phyloP scores from a whole-genome alignment of 2,329 filamentous ascomycete species.

The Pseudopyricularia javanii region DNA sequence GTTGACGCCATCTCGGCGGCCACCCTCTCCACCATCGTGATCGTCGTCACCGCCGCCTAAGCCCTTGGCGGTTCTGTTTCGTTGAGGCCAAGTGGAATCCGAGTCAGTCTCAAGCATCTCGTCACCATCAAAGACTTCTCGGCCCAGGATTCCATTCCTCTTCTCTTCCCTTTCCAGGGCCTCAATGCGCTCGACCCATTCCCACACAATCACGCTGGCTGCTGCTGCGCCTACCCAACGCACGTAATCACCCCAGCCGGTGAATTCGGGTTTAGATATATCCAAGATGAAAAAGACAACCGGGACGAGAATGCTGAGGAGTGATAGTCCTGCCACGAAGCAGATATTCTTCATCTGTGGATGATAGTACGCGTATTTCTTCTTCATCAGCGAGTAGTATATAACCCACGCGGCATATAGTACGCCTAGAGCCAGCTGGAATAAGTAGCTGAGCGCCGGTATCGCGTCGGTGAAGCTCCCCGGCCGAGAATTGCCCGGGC shows the following conservation, averaged over 20 bases:
- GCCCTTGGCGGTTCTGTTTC: slow-evolving; percentile 15
- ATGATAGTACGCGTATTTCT: slow-evolving; percentile 83
- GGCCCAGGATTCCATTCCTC: slow-evolving; percentile 81
- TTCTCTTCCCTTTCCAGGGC: slow-evolving; percentile 85
- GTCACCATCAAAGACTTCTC: slow-evolving; percentile 88
- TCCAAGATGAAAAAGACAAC: slow-evolving; percentile 91
- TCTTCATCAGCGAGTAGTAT: slow-evolving; percentile 86
- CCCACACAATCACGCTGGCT: slow-evolving; percentile 94
- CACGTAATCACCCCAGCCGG: slow-evolving; percentile 90
- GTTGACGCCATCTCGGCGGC: background rate
- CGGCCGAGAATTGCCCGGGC: slow-evolving; percentile 45
- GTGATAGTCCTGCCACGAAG: slow-evolving; percentile 65
- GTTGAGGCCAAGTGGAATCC: slow-evolving; percentile 34
- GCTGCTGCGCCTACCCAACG: slow-evolving; percentile 92
- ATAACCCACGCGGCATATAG: slow-evolving; percentile 90
- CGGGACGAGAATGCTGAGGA: slow-evolving; percentile 74
- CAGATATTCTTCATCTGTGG: slow-evolving; percentile 82
- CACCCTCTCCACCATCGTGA: slow-evolving; percentile 17
- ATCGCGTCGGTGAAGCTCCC: slow-evolving; percentile 78
- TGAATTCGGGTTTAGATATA: slow-evolving; percentile 72
- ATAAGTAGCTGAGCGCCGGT: slow-evolving; percentile 81
- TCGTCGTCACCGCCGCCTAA: slow-evolving; percentile 9
- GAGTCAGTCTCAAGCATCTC: slow-evolving; percentile 66
- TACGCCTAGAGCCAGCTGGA: slow-evolving; percentile 74
- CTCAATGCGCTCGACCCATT: slow-evolving; percentile 94